phyloP scores from a whole-genome alignment of 345 rosid genomes.

The Eucalyptus cloeziana region DNA sequence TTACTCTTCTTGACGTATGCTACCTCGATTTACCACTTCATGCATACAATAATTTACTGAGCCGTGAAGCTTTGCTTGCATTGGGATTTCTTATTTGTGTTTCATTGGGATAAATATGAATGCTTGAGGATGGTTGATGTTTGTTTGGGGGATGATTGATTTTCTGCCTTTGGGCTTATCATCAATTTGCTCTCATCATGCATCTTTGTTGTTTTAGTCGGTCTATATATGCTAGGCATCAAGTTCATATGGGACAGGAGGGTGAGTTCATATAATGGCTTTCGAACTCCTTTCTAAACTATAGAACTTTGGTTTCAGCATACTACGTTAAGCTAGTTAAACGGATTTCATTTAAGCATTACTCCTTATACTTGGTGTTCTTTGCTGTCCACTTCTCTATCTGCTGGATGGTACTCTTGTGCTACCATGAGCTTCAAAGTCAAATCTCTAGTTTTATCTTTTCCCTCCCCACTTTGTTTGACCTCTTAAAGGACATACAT shows the following conservation, averaged over 20 bases:
- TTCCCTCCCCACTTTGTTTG: background rate
- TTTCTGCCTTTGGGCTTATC: background rate
- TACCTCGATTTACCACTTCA: background rate
- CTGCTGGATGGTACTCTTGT: background rate
- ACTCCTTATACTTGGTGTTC: background rate
- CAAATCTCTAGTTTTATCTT: background rate
- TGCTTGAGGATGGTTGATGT: background rate
- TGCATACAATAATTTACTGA: background rate
- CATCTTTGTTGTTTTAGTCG: background rate
- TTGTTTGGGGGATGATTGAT: background rate
- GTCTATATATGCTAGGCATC: background rate
- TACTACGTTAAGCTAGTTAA: background rate
- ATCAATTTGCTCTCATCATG: background rate
- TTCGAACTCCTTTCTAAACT: background rate
- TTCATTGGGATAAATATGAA: background rate
- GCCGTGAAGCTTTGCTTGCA: background rate
- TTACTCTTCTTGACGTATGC: constrained; percentile 46
- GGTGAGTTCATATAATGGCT: background rate
- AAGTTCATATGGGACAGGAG: background rate
- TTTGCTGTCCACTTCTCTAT: background rate
- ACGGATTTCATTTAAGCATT: background rate
- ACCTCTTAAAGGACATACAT: background rate
- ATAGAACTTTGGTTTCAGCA: background rate
- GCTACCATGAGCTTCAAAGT: background rate
- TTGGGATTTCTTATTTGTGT: background rate